Evolutionary conservation across 2,329 filamentous ascomycete species (phyloP).

Genomic region (Pochonia chlamydosporia): DNA sequence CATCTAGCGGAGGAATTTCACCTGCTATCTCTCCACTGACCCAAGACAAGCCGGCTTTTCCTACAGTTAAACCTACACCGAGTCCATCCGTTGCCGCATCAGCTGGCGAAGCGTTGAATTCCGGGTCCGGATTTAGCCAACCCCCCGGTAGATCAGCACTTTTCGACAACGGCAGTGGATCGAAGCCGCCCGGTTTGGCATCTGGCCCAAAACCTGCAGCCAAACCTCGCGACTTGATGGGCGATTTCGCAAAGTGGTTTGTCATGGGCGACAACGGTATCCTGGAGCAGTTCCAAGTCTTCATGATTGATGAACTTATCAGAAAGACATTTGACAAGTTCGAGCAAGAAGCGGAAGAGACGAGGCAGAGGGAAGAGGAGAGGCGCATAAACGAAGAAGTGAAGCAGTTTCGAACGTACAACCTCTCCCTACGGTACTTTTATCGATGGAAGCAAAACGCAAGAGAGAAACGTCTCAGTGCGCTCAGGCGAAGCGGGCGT

Average conservation of each 20-base stretch:
- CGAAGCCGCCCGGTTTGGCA: neutral
- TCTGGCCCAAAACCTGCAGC: neutral
- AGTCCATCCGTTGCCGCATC: neutral
- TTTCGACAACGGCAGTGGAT: neutral
- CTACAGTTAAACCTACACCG: neutral
- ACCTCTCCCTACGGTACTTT: conserved; percentile 48
- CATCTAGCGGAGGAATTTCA: neutral
- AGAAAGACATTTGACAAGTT: conserved; percentile 34
- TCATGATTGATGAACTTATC: conserved; percentile 40
- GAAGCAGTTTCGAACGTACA: conserved; percentile 41
- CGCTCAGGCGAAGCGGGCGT: conserved; percentile 45
- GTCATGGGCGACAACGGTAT: conserved; percentile 48
- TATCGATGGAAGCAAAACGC: conserved; percentile 49
- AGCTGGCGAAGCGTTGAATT: neutral
- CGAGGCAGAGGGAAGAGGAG: conserved; percentile 41
- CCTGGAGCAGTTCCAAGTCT: conserved; percentile 43
- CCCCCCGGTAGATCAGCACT: neutral
- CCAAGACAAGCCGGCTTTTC: neutral
- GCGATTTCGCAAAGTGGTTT: conserved; percentile 48
- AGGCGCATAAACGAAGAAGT: conserved; percentile 39
- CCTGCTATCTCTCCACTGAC: neutral
- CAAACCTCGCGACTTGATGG: conserved; percentile 35
- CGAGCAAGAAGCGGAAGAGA: conserved; percentile 33
- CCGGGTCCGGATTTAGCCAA: neutral
- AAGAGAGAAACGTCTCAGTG: conserved; percentile 40